Evolutionary conservation across 2,329 filamentous ascomycete species (phyloP).

Genomic region (Neocatenulostroma microsporum): DNA sequence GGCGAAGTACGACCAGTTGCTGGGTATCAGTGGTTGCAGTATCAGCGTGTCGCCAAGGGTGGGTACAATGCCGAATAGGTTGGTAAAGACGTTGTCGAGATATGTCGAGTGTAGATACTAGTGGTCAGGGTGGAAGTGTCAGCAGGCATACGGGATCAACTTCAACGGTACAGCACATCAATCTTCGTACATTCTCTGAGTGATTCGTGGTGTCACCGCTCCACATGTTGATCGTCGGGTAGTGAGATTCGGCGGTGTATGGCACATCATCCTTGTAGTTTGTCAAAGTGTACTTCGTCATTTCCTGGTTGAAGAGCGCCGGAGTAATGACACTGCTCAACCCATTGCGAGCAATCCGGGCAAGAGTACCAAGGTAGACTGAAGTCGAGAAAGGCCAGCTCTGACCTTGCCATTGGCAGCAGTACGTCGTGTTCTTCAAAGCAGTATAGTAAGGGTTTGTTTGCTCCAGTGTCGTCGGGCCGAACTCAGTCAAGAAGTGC

Average conservation of each 20-base stretch:
- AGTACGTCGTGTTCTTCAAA: conserved; percentile 20
- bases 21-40: conserved; percentile 35
- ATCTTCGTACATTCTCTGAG: too few species aligned
- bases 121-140: too few species aligned
- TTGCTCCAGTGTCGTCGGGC: conserved; percentile 38
- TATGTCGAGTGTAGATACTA: conserved; percentile 41
- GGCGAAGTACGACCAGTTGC: conserved; percentile 32
- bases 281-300: conserved; percentile 35
- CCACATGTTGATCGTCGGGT: conserved; percentile 33
- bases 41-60: conserved; percentile 32
- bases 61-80: conserved; percentile 36
- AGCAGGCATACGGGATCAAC: too few species aligned
- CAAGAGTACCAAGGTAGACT: conserved; percentile 37
- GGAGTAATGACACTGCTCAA: conserved; percentile 25
- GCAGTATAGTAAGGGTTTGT: conserved; percentile 34
- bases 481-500: conserved; percentile 34
- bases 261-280: conserved; percentile 37
- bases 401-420: conserved; percentile 40
- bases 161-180: too few species aligned
- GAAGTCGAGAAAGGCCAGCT: conserved; percentile 41
- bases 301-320: conserved; percentile 32
- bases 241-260: conserved; percentile 40
- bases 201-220: conserved; percentile 33
- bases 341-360: conserved; percentile 29
- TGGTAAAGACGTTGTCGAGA: conserved; percentile 40